phyloP scores from a whole-genome alignment of 1,284 basidiomycete genomes.

The Pseudozyma sp. region DNA sequence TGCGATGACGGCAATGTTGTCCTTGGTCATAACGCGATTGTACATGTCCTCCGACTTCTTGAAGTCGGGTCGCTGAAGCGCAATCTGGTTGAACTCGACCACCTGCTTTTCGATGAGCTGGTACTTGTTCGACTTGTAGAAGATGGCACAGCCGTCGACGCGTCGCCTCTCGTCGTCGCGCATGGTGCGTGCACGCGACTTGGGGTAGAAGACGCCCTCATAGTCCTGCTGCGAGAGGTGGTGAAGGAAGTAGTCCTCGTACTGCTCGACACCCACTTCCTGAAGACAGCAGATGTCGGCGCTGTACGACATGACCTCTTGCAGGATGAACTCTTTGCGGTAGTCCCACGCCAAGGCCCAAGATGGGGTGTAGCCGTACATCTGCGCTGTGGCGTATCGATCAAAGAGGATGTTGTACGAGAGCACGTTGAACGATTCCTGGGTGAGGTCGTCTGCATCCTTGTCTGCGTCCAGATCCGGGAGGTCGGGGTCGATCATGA shows the following conservation, averaged over 20 bases:
- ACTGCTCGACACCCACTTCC: slow-evolving; percentile 93
- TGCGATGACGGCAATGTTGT: slow-evolving; percentile 90
- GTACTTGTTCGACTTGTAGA: slow-evolving; percentile 89
- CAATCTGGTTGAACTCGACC: slow-evolving; percentile 92
- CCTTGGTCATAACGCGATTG: slow-evolving; percentile 95
- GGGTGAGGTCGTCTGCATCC: slow-evolving; percentile 54
- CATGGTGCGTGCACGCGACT: slow-evolving; percentile 94
- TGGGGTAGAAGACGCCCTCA: slow-evolving; percentile 92
- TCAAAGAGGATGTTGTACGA: slow-evolving; percentile 97
- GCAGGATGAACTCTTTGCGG: slow-evolving; percentile 88
- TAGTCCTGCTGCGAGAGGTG: slow-evolving; percentile 83
- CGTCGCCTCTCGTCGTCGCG: slow-evolving; percentile 83
- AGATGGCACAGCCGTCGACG: slow-evolving; percentile 97
- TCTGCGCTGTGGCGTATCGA: slow-evolving; percentile 84
- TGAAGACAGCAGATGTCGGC: slow-evolving; percentile 90
- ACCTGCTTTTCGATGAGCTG: slow-evolving; percentile 92
- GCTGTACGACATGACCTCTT: slow-evolving; percentile 84
- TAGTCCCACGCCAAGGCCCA: slow-evolving; percentile 98
- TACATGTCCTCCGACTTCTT: slow-evolving; percentile 99
- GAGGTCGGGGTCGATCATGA: slow-evolving; percentile 78
- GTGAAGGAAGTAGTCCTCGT: slow-evolving; percentile 90
- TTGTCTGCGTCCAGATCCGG: slow-evolving; percentile 70
- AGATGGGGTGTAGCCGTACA: slow-evolving; percentile 96
- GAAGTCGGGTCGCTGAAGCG: slow-evolving; percentile 93
- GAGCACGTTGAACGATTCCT: slow-evolving; percentile 80